Conservation (phyloP, 1,139 yeast species). For the Citeromyces siamensis region DNA sequence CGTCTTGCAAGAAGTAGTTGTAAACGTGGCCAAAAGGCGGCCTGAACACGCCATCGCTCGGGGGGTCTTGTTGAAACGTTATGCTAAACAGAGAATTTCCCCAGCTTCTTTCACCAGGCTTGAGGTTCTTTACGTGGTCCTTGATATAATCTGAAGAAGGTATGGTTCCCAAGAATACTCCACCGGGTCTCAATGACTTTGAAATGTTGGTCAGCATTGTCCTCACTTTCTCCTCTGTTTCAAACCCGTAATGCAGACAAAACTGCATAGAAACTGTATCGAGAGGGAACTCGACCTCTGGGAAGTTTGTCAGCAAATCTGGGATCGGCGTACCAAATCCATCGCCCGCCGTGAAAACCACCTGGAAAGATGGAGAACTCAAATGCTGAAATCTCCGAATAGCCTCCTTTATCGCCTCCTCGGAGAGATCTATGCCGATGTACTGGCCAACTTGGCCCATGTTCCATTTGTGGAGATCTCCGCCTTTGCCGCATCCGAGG, state of each 20-base stretch:
- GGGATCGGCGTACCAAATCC: constrained; percentile 66
- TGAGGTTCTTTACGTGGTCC: constrained; percentile 40
- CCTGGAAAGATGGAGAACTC: constrained; percentile 49
- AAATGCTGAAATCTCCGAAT: constrained; percentile 52
- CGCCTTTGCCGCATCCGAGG: constrained; percentile 97
- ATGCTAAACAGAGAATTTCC: constrained; percentile 81
- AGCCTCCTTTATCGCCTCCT: constrained; percentile 80
- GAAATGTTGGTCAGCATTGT: constrained; percentile 65
- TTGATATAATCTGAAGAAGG: constrained; percentile 84
- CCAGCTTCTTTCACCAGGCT: constrained; percentile 47
- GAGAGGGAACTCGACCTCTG: constrained; percentile 66
- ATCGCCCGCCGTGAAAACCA: constrained; percentile 83
- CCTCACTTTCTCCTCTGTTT: constrained; percentile 69
- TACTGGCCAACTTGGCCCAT: constrained; percentile 62
- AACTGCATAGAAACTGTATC: constrained; percentile 86
- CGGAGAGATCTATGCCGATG: constrained; percentile 87
- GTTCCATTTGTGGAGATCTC: constrained; percentile 86
- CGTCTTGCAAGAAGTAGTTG: constrained; percentile 75
- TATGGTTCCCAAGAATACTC: constrained; percentile 83
- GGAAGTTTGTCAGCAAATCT: constrained; percentile 43
- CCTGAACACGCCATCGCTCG: constrained; percentile 56
- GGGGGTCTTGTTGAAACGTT: constrained; percentile 65
- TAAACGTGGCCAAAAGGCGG: constrained; percentile 80
- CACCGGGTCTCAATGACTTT: constrained; percentile 66
- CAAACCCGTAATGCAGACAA: constrained; percentile 91